A percentile compares a stretch with the other conserved stretches of the same genome.
Evolutionary conservation across 1,139 yeast species (phyloP).

Genomic region (Citeromyces siamensis): DNA sequence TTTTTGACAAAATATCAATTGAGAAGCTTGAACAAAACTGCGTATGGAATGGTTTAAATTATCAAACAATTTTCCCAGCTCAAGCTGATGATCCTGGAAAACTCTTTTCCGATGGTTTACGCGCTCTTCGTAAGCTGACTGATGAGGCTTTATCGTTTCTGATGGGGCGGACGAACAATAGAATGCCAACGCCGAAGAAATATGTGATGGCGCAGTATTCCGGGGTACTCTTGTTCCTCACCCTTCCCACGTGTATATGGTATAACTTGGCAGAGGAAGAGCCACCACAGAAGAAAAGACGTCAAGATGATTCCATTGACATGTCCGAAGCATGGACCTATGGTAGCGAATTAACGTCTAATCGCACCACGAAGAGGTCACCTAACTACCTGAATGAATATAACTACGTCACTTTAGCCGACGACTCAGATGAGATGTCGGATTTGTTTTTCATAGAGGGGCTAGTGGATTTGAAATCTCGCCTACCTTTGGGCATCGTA

Average conservation of each 20-base stretch:
- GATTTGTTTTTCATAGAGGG: background rate
- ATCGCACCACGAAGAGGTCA: background rate
- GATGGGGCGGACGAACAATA: no score
- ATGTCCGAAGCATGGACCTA: background rate
- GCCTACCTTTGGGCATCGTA: background rate
- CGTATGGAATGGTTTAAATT: background rate
- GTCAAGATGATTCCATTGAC: background rate
- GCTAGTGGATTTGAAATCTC: background rate
- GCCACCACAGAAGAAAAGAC: background rate
- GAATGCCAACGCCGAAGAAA: background rate
- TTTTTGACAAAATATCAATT: no score
- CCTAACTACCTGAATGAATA: background rate
- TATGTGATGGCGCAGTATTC: background rate
- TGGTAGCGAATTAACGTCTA: background rate
- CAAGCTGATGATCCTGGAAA: background rate
- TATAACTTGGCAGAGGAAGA: background rate
- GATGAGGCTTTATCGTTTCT: background rate
- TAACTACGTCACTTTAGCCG: background rate
- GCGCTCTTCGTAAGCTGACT: background rate
- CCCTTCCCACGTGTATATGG: background rate
- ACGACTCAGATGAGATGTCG: background rate
- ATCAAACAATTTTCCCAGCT: background rate
- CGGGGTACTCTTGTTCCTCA: background rate
- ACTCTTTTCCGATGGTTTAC: background rate
- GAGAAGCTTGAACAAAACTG: background rate